These are phyloP conservation scores for Leccinum broughii DNA, from an alignment of 768 basidiomycete species.

Conservation along the genomic window DNA sequence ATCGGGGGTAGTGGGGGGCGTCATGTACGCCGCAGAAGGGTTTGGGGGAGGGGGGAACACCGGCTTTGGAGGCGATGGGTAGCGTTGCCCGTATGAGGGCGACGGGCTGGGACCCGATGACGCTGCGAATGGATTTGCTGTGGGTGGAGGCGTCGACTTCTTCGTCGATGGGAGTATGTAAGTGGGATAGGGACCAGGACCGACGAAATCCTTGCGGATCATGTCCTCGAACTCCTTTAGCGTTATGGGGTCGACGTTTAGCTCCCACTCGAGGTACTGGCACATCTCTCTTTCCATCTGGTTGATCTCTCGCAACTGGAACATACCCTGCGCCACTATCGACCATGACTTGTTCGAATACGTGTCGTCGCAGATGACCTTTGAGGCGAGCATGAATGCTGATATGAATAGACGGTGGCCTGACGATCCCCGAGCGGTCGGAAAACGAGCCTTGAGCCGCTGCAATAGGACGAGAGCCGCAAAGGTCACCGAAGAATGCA, in stretches of 20 bases:
- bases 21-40: slow-evolving; percentile 21
- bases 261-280: slow-evolving; percentile 90
- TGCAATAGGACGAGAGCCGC: slow-evolving; percentile 50
- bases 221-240: slow-evolving; percentile 60
- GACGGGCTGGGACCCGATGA: slow-evolving; percentile 31
- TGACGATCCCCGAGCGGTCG: slow-evolving; percentile 72
- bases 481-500: slow-evolving; percentile 52
- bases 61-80: slow-evolving; percentile 36
- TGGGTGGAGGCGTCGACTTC: slow-evolving; percentile 48
- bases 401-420: slow-evolving; percentile 73
- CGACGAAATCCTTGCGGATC: slow-evolving; percentile 60
- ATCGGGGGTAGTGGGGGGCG: slow-evolving; percentile 44
- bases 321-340: slow-evolving; percentile 88
- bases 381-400: slow-evolving; percentile 71
- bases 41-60: slow-evolving; percentile 17
- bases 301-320: slow-evolving; percentile 72
- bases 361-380: slow-evolving; percentile 92
- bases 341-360: slow-evolving; percentile 94
- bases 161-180: slow-evolving; percentile 64
- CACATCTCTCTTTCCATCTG: slow-evolving; percentile 84
- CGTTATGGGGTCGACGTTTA: slow-evolving; percentile 68
- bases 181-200: slow-evolving; percentile 57
- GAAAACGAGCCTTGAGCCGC: slow-evolving; percentile 69
- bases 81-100: slow-evolving; percentile 31
- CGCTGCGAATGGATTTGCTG: slow-evolving; percentile 35